Evolutionary conservation across 2,329 filamentous ascomycete genomes (phyloP).

Genomic region (Diplodia sapinea): DNA sequence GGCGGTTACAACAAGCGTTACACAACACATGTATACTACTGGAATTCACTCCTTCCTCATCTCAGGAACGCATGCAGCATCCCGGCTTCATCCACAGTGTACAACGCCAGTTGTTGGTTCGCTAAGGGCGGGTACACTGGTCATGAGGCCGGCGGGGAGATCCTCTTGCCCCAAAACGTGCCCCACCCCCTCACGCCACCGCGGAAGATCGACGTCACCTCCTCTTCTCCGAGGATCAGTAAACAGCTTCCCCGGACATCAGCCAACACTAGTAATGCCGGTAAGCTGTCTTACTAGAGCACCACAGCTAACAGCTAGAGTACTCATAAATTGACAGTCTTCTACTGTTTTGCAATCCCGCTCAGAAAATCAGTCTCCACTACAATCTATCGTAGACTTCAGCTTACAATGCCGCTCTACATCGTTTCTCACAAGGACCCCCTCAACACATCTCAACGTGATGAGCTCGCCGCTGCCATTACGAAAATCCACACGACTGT

Average conservation of each 20-base stretch:
- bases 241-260: conserved; percentile 36
- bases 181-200: conserved; percentile 23
- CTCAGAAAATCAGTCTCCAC: not conserved
- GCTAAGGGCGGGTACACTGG: conserved; percentile 4
- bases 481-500: conserved; percentile 51
- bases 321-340: not conserved
- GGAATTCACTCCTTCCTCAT: not conserved
- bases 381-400: not conserved
- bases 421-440: conserved; percentile 49
- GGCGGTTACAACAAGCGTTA: not conserved
- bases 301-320: not conserved
- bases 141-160: conserved; percentile 20
- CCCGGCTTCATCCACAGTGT: not conserved
- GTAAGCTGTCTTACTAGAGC: not conserved
- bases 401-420: conserved; percentile 52
- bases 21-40: not conserved
- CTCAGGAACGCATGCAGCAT: conserved; percentile 21
- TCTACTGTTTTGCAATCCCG: not conserved
- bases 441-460: conserved; percentile 44
- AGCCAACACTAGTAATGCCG: not conserved
- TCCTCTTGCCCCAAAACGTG: conserved; percentile 29
- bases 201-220: conserved; percentile 25
- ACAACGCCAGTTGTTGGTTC: conserved; percentile 1
- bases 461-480: conserved; percentile 49
- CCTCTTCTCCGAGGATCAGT: not conserved